Percentiles rank a stretch among this genome's conserved stretches.
These are phyloP conservation scores for Dryas integrifolia DNA, from an alignment of 331 rosid genomes.

Conservation along the genomic window DNA sequence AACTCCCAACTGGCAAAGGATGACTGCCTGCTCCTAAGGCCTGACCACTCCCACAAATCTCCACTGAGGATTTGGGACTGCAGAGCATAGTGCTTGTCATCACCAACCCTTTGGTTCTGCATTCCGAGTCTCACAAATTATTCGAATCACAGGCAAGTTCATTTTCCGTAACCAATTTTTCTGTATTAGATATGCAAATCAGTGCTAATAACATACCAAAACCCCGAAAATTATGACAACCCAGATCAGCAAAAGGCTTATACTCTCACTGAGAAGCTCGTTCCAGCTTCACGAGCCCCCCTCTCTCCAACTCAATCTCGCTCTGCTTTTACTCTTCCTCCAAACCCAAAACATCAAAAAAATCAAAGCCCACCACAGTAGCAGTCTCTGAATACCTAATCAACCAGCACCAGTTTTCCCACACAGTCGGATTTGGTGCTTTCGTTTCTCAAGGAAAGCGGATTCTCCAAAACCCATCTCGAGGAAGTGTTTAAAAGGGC, in stretches of 20 bases:
- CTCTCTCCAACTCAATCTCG: slow-evolving; percentile 15
- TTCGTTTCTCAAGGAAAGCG: slow-evolving; percentile 25
- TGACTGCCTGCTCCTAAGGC: no score
- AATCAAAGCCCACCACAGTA: slow-evolving; percentile 10
- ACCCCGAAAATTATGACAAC: neutral
- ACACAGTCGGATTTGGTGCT: slow-evolving; percentile 19
- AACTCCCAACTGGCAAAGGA: no score
- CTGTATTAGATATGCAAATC: neutral
- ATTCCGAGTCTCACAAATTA: neutral
- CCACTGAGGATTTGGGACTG: no score
- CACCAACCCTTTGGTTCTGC: neutral
- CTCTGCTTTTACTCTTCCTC: slow-evolving; percentile 27
- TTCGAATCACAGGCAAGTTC: neutral
- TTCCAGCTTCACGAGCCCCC: neutral
- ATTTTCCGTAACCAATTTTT: neutral
- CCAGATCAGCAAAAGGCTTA: neutral
- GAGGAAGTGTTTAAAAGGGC: slow-evolving; percentile 21
- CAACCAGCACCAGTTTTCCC: slow-evolving; percentile 34
- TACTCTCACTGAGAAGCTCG: slow-evolving; percentile 12
- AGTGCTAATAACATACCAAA: neutral
- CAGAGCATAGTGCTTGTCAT: neutral
- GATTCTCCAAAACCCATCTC: slow-evolving; percentile 34
- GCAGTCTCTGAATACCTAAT: slow-evolving; percentile 27
- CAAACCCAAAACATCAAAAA: neutral
- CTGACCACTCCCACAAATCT: no score